phyloP scores from a whole-genome alignment of 345 rosid species.

The Xanthoceras sorbifolium region DNA sequence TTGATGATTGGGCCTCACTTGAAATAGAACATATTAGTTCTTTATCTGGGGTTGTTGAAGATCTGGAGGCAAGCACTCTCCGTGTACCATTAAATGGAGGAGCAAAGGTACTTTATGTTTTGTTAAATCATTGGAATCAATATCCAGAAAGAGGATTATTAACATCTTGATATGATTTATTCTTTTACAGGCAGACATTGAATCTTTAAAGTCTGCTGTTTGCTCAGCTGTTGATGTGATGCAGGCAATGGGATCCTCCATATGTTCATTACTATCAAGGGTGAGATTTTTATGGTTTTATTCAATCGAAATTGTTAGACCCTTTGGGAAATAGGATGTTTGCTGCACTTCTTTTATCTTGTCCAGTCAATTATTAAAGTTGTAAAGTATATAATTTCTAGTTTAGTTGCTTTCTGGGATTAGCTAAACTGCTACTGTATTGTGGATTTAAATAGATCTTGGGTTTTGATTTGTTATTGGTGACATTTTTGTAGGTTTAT shows the following conservation, averaged over 20 bases:
- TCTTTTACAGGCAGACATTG: constrained; percentile 68
- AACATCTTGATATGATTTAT: constrained; percentile 21
- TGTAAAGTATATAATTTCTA: background rate
- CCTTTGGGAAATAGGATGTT: background rate
- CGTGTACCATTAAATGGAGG: constrained; percentile 91
- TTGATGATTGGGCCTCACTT: constrained; percentile 83
- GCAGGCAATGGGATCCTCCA: constrained; percentile 85
- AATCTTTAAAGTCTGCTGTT: constrained; percentile 75
- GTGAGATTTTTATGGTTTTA: constrained; percentile 41
- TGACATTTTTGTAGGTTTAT: background rate
- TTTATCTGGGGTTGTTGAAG: constrained; percentile 78
- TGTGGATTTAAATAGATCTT: background rate
- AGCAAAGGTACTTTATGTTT: constrained; percentile 60
- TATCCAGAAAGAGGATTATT: constrained; percentile 19
- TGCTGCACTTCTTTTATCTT: background rate
- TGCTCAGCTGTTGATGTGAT: constrained; percentile 90
- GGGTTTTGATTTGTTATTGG: background rate
- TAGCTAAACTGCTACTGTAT: background rate
- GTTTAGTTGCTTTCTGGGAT: background rate
- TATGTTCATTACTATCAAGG: constrained; percentile 65
- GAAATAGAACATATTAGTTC: constrained; percentile 79
- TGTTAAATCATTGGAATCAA: background rate
- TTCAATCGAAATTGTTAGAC: background rate
- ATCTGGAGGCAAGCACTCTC: constrained; percentile 87
- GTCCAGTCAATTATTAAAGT: background rate